Evolutionary conservation across 257 asterid species (phyloP).

Genomic region (Solanum chmielewskii): DNA sequence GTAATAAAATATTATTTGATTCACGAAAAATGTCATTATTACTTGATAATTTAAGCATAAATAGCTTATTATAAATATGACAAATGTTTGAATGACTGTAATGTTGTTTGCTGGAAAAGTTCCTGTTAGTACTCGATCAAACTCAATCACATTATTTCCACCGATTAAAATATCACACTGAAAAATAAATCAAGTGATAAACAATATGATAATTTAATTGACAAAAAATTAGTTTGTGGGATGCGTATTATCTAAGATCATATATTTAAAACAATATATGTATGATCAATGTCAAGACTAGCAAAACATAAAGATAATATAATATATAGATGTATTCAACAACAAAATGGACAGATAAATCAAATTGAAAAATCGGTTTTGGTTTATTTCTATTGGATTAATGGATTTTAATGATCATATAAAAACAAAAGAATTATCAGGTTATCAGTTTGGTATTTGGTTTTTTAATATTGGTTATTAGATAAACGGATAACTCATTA

Average conservation of each 20-base stretch:
- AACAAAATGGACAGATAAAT: background rate
- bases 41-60: background rate
- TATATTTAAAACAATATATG: background rate
- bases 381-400: too few relatives aligned
- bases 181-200: background rate
- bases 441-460: too few relatives aligned
- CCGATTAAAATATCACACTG: constrained; percentile 63
- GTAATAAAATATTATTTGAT: background rate
- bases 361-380: background rate
- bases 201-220: background rate
- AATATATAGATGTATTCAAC: background rate
- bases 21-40: background rate
- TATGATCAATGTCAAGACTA: background rate
- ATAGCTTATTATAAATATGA: background rate
- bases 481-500: background rate
- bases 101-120: constrained; percentile 37
- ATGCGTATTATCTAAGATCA: background rate
- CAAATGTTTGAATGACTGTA: constrained; percentile 45
- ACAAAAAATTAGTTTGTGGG: background rate
- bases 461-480: too few relatives aligned
- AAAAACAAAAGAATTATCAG: too few relatives aligned
- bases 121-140: constrained; percentile 55
- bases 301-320: background rate
- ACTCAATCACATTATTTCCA: constrained; percentile 27
- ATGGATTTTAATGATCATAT: too few relatives aligned